Evolutionary conservation across 2,329 filamentous ascomycete genomes (phyloP).

Genomic region (Penicillium thymicola): DNA sequence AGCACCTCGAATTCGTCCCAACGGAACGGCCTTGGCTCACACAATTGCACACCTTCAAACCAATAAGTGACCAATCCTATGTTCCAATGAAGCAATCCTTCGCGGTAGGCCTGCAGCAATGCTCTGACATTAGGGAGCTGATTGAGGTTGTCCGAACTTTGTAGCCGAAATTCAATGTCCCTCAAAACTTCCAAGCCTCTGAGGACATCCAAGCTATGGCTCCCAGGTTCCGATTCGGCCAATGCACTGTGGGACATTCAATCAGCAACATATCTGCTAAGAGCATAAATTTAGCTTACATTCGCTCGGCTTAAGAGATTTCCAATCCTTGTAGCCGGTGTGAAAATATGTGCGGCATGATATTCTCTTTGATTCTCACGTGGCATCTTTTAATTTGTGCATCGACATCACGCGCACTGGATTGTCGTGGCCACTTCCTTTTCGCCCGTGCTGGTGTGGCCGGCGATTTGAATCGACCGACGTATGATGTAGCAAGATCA

Average conservation of each 20-base stretch:
- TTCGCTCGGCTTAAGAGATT: not conserved
- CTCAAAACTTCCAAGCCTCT: not conserved
- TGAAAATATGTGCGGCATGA: not conserved
- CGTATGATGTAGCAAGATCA: not conserved
- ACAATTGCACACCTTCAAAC: slow-evolving; percentile 5
- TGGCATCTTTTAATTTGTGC: slow-evolving; percentile 2
- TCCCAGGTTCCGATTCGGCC: not conserved
- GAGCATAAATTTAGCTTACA: not conserved
- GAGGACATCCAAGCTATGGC: not conserved
- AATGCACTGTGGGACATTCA: not conserved
- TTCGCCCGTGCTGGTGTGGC: not conserved
- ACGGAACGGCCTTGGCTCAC: slow-evolving; percentile 2
- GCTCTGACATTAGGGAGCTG: slow-evolving; percentile 1
- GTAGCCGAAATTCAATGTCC: not conserved
- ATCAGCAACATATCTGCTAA: not conserved
- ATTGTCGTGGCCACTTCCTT: not conserved
- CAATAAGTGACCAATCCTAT: slow-evolving; percentile 5
- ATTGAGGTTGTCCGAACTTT: not conserved
- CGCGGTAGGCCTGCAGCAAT: slow-evolving; percentile 1
- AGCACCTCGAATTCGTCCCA: slow-evolving; percentile 7
- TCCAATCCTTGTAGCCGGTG: not conserved
- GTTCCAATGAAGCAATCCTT: not conserved
- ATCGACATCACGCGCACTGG: not conserved
- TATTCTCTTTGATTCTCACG: not conserved
- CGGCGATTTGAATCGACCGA: not conserved